Evolutionary conservation across 306 rosid species (phyloP).

Genomic region (Herpetospermum pedunculosum): DNA sequence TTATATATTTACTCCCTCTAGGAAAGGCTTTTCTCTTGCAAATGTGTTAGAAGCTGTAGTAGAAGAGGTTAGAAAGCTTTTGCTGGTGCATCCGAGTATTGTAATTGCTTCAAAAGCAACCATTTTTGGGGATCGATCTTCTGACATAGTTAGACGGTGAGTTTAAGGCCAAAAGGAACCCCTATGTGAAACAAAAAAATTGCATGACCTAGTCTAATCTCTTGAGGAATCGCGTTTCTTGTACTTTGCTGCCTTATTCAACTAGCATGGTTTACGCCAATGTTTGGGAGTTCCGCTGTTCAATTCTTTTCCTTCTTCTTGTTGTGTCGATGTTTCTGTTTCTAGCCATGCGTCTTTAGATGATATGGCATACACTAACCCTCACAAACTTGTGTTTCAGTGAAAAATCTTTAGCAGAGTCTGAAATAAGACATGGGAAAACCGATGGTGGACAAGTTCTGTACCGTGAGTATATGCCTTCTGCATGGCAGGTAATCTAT

Average conservation of each 20-base stretch:
- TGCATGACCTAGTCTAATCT: not conserved
- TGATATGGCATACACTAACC: not conserved
- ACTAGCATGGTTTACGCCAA: not conserved
- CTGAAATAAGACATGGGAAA: slow-evolving; percentile 24
- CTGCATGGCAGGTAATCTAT: slow-evolving; percentile 76
- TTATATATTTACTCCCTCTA: slow-evolving; percentile 2
- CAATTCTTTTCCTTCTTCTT: too few species aligned
- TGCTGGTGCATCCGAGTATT: slow-evolving; percentile 69
- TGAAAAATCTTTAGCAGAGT: slow-evolving; percentile 26
- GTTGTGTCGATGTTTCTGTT: not conserved
- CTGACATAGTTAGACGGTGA: slow-evolving; percentile 42
- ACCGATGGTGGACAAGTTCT: slow-evolving; percentile 23
- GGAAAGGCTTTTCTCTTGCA: slow-evolving; percentile 65
- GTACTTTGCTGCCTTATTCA: not conserved
- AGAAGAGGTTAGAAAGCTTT: slow-evolving; percentile 61
- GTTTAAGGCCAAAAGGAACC: slow-evolving; percentile 6
- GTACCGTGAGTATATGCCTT: slow-evolving; percentile 80
- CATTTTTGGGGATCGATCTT: slow-evolving; percentile 37
- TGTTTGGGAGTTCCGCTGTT: too few species aligned
- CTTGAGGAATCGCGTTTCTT: not conserved
- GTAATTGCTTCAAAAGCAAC: slow-evolving; percentile 64
- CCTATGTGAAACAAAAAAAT: not conserved
- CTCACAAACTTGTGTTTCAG: slow-evolving; percentile 25
- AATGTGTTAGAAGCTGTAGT: slow-evolving; percentile 58
- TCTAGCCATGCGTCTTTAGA: not conserved